Evolutionary conservation across 192 early-diverging fungal genomes (phyloP).

Genomic region (Coemansia sp.): DNA sequence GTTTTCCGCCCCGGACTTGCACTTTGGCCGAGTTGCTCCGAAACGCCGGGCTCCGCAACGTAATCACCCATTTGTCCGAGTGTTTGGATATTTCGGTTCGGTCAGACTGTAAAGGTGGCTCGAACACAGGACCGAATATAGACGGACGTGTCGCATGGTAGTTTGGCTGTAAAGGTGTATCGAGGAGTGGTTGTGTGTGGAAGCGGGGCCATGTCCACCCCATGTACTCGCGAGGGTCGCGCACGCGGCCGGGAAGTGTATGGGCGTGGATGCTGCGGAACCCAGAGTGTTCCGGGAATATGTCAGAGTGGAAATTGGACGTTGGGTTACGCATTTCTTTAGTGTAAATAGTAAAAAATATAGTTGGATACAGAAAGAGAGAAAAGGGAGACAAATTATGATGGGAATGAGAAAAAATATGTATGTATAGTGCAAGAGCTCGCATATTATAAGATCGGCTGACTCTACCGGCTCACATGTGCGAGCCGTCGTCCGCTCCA

Average conservation of each 20-base stretch:
- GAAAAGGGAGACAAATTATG: not conserved
- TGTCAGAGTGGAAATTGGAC: slow-evolving; percentile 46
- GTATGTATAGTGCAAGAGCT: not conserved
- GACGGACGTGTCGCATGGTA: slow-evolving; percentile 4
- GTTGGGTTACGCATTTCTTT: slow-evolving; percentile 2
- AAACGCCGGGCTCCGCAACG: slow-evolving; percentile 24
- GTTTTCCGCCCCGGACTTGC: slow-evolving; percentile 19
- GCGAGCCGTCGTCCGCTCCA: slow-evolving; percentile 2
- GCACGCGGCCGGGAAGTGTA: slow-evolving; percentile 29
- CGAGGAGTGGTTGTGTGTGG: slow-evolving; percentile 3
- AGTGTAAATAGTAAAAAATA: not conserved
- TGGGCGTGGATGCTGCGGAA: slow-evolving; percentile 36
- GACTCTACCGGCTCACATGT: not conserved
- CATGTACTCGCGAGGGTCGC: slow-evolving; percentile 13
- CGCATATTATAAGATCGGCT: not conserved
- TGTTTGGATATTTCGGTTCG: slow-evolving; percentile 15
- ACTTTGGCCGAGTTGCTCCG: slow-evolving; percentile 18
- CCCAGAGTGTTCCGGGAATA: slow-evolving; percentile 22
- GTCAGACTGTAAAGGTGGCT: slow-evolving; percentile 5
- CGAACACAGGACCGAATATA: slow-evolving; percentile 21
- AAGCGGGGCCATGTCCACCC: slow-evolving; percentile 23
- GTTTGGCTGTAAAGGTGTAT: not conserved
- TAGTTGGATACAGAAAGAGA: not conserved
- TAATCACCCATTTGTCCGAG: slow-evolving; percentile 19
- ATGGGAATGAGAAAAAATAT: not conserved